Percentiles rank a stretch among this genome's conserved stretches.
Conservation (phyloP, 129 eudicot genomes). For the Arctium lappa region DNA sequence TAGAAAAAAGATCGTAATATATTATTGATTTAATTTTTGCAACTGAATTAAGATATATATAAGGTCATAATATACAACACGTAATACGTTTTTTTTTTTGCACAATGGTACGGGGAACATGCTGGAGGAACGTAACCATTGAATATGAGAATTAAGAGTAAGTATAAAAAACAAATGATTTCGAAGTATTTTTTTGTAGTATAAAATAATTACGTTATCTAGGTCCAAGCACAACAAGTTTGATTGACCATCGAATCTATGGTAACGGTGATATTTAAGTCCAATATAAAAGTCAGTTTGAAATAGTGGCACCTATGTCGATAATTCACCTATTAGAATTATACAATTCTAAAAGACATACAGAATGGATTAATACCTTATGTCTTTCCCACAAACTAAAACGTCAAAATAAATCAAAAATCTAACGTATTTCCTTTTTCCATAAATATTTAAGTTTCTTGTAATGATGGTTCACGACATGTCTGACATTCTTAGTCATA, state of each 20-base stretch:
- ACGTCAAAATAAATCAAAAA: neutral
- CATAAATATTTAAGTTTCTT: neutral
- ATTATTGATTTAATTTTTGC: too few relatives aligned
- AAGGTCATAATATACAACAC: too few relatives aligned
- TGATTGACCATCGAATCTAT: too few relatives aligned
- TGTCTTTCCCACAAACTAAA: neutral
- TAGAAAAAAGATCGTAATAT: too few relatives aligned
- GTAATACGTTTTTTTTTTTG: neutral
- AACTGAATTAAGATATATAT: too few relatives aligned
- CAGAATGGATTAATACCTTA: neutral
- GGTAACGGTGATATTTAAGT: neutral
- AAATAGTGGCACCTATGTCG: neutral
- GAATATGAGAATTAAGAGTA: too few relatives aligned
- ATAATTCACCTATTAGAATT: neutral
- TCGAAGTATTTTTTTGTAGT: neutral
- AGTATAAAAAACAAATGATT: neutral
- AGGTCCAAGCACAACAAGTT: too few relatives aligned
- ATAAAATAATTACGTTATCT: neutral
- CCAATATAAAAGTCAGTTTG: neutral
- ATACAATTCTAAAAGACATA: neutral
- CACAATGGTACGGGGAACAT: neutral
- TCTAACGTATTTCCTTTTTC: neutral
- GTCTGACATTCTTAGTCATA: constrained; percentile 15
- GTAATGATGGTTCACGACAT: constrained; percentile 5
- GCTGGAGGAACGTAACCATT: neutral